Evolutionary conservation across 2,329 filamentous ascomycete species (phyloP).

Genomic region (Aspergillus ibericus): DNA sequence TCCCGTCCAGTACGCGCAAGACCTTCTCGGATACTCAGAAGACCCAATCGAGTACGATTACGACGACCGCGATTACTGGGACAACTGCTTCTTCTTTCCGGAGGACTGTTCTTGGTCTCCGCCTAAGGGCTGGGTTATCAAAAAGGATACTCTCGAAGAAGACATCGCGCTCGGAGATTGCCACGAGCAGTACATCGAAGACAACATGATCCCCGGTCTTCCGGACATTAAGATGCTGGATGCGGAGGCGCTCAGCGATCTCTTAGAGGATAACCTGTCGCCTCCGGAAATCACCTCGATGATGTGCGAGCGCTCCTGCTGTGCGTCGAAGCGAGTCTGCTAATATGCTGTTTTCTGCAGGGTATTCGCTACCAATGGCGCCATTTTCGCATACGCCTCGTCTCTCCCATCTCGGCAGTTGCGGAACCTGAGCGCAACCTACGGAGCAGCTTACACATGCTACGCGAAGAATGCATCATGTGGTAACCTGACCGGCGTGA

Average conservation of each 20-base stretch:
- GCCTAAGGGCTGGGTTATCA: conserved; percentile 31
- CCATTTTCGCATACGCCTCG: conserved; percentile 46
- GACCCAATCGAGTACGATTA: conserved; percentile 46
- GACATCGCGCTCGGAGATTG: conserved; percentile 14
- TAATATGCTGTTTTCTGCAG: conserved; percentile 28
- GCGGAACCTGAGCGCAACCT: conserved; percentile 44
- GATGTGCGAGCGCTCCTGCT: conserved; percentile 28
- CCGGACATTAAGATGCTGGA: conserved; percentile 47
- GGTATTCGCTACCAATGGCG: conserved; percentile 46
- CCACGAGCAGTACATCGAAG: conserved; percentile 20
- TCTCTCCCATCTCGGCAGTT: conserved; percentile 41
- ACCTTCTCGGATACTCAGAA: conserved; percentile 40
- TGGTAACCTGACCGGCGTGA: conserved; percentile 45
- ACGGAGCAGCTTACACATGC: conserved; percentile 45
- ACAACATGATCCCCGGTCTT: conserved; percentile 43
- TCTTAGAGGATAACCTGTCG: conserved; percentile 45
- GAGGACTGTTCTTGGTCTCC: conserved; percentile 45
- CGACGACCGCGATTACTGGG: conserved; percentile 43
- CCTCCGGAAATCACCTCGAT: conserved; percentile 47
- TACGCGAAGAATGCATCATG: conserved; percentile 43
- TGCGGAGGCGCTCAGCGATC: conserved; percentile 41
- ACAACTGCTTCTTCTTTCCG: conserved; percentile 47
- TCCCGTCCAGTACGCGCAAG: conserved; percentile 39
- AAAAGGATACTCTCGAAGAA: conserved; percentile 24
- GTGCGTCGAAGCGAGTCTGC: not conserved